Evolutionary conservation across 2,329 filamentous ascomycete genomes (phyloP), one percentile per base, ranked within the genome.

Genomic region (Berkeleyomyces rouxiae): DNA sequence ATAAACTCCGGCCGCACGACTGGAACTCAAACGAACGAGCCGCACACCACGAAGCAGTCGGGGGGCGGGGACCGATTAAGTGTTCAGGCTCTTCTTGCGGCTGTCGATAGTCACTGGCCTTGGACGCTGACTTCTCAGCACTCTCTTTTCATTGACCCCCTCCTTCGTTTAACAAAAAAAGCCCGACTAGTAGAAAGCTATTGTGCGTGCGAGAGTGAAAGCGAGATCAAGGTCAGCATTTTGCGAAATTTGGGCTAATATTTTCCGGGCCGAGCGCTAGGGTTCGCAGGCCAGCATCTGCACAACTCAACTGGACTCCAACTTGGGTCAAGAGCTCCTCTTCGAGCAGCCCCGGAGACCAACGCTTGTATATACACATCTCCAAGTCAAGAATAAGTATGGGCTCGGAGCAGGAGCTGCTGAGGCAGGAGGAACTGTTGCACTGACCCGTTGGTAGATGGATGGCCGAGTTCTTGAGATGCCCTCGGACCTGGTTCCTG

Each of bases 171-270:
- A 55, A 55, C 7, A n/a, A 31, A 36, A 23, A 55, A 55, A 55
- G 51, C 51, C 51, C 51, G 51, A 55, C 51, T 55, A 55, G 49
- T 55, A 55, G 51, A 31, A 55, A 55, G 51, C 51, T 55, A 55
- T 55, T 55, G 51, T 55, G 51, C 51, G 51, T 55, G 51, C 51
- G 33, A 55, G 33, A 31, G 39, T 13, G 13, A 55, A 55, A 55
- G 51, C 51, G 51, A 55, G 39, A 55, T 55, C 51, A 55, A 39
- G 51, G 33, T 31, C 33, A 55, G 13, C 51, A 39, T 31, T 39
- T 55, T 39, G 51, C 51, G 51, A 55, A 55, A 55, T 55, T 55
- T 55, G 51, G 33, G 51, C 51, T 9, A 31, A 13, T 55, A 55
- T 55, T 55, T 36, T 55, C 51, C 51, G 51, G 51, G 51, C 51